Evolutionary conservation across 2,329 filamentous ascomycete genomes (phyloP).

Genomic region (Fusarium tanahbumbuense): DNA sequence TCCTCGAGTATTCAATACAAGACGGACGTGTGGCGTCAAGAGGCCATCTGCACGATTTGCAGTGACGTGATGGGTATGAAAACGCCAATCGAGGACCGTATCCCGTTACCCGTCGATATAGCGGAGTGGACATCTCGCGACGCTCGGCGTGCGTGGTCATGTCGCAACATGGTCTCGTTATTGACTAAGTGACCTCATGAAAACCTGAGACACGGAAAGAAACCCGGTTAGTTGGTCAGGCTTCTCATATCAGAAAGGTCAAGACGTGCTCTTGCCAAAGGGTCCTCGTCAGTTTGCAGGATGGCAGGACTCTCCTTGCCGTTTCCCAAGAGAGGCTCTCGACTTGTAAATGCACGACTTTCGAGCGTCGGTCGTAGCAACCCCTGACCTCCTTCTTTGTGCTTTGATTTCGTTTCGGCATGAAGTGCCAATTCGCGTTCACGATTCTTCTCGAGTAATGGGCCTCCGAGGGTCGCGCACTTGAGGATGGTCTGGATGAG

Average conservation of each 20-base stretch:
- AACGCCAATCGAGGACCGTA: not conserved
- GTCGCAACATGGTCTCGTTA: slow-evolving; percentile 22
- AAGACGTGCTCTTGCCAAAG: slow-evolving; percentile 63
- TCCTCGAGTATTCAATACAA: not conserved
- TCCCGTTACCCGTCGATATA: not conserved
- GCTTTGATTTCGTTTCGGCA: slow-evolving; percentile 59
- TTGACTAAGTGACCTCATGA: slow-evolving; percentile 48
- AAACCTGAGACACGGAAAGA: slow-evolving; percentile 39
- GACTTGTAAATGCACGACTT: slow-evolving; percentile 75
- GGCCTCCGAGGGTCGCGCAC: slow-evolving; percentile 90
- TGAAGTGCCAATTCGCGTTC: slow-evolving; percentile 68
- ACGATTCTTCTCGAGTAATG: slow-evolving; percentile 80
- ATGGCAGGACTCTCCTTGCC: slow-evolving; percentile 72
- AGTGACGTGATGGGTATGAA: not conserved
- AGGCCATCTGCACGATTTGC: not conserved
- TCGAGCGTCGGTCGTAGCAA: slow-evolving; percentile 59
- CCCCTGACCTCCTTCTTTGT: slow-evolving; percentile 53
- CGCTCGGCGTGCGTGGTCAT: slow-evolving; percentile 5
- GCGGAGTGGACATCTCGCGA: not conserved
- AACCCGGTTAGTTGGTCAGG: slow-evolving; percentile 50
- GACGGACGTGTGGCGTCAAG: not conserved
- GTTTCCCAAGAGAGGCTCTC: slow-evolving; percentile 65
- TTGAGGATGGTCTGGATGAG: slow-evolving; percentile 98
- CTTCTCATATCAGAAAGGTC: slow-evolving; percentile 55
- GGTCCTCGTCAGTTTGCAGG: slow-evolving; percentile 60